Evolutionary conservation across 306 rosid genomes (phyloP).

Genomic region (Arachis stenosperma): DNA sequence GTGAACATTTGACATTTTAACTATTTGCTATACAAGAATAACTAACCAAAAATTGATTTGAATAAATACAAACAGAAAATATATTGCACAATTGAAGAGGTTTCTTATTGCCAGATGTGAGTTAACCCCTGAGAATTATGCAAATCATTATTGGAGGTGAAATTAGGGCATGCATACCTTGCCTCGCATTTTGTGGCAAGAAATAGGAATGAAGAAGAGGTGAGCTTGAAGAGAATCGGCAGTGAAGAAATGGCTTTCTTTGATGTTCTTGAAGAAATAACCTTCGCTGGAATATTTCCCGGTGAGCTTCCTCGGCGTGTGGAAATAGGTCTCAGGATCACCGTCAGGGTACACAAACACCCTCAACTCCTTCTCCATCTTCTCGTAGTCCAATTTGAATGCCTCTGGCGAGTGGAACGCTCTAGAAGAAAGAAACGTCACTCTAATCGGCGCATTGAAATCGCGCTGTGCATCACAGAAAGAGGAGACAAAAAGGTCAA

Average conservation of each 20-base stretch:
- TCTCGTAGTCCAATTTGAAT: conserved; percentile 22
- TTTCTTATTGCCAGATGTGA: neutral
- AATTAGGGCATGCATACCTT: conserved; percentile 11
- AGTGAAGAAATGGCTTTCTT: conserved; percentile 39
- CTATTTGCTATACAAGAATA: neutral
- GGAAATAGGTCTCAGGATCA: conserved; percentile 34
- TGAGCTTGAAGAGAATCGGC: conserved; percentile 38
- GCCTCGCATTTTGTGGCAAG: conserved; percentile 45
- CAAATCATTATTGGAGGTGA: neutral
- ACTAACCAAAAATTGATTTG: neutral
- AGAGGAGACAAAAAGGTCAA: neutral
- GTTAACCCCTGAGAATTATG: neutral
- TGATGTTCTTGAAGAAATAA: conserved; percentile 45
- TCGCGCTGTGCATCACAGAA: neutral
- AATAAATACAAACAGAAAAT: neutral
- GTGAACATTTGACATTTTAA: neutral
- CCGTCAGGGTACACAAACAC: conserved; percentile 42
- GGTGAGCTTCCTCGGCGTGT: conserved; percentile 36
- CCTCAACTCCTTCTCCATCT: conserved; percentile 43
- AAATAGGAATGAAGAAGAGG: conserved; percentile 46
- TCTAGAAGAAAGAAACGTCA: neutral
- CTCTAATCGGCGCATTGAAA: neutral
- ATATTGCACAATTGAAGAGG: neutral
- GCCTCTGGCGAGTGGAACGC: conserved; percentile 30
- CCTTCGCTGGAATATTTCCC: conserved; percentile 41